These are phyloP conservation scores for Lachnellula hyalina DNA, from an alignment of 2,329 filamentous ascomycete species.

Conservation along the genomic window DNA sequence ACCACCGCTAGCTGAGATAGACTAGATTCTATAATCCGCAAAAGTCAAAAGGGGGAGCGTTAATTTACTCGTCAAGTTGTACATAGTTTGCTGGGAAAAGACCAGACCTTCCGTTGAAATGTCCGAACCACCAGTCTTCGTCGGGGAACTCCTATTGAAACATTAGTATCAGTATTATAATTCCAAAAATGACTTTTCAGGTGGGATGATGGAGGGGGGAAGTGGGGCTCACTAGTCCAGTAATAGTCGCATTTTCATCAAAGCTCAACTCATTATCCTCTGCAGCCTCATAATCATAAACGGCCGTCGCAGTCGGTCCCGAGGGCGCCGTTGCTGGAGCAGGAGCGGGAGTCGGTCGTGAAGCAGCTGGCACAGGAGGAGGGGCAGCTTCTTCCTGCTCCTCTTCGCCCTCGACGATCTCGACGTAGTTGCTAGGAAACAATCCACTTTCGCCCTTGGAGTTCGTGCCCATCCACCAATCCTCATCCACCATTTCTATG, in stretches of 20 bases:
- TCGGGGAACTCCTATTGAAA: constrained; percentile 80
- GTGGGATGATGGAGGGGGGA: not conserved
- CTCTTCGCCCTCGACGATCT: constrained; percentile 64
- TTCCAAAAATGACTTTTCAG: too few relatives aligned
- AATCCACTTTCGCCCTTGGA: constrained; percentile 75
- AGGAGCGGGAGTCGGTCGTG: constrained; percentile 35
- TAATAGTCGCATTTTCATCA: constrained; percentile 80
- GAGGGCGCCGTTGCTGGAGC: constrained; percentile 35
- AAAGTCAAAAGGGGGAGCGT: not conserved
- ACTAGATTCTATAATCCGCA: too few relatives aligned
- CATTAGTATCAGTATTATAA: not conserved
- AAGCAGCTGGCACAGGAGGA: constrained; percentile 16
- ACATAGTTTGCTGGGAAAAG: constrained; percentile 79
- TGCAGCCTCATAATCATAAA: constrained; percentile 95
- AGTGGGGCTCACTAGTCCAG: constrained; percentile 58
- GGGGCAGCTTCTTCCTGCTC: constrained; percentile 30
- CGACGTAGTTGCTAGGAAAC: constrained; percentile 97
- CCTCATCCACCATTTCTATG: constrained; percentile 95
- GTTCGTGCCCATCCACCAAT: constrained; percentile 99
- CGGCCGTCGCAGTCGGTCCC: constrained; percentile 68
- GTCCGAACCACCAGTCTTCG: constrained; percentile 97
- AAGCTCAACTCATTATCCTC: constrained; percentile 89
- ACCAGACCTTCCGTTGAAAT: constrained; percentile 72
- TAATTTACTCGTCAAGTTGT: constrained; percentile 39
- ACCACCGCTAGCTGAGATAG: too few relatives aligned